Evolutionary conservation across 164 flowering plant genomes (phyloP).

Genomic region (Tinospora cordifolia): DNA sequence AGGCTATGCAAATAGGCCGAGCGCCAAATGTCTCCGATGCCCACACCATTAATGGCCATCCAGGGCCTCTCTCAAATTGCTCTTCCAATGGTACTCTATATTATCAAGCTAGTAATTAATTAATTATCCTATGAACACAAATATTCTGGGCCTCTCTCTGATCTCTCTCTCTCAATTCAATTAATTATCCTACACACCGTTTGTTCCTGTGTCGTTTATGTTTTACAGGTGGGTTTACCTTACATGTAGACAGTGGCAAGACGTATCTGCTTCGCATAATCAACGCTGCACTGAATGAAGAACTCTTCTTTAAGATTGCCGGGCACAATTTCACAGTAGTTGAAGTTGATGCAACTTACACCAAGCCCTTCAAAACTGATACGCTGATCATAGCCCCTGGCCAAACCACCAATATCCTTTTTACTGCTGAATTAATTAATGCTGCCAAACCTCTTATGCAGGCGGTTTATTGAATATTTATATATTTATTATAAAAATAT

Average conservation of each 20-base stretch:
- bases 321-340: constrained; percentile 55
- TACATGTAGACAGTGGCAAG: constrained; percentile 51
- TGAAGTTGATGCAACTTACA: constrained; percentile 63
- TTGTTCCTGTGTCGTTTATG: no score
- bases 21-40: constrained; percentile 84
- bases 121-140: no score
- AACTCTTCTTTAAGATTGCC: constrained; percentile 70
- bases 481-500: no score
- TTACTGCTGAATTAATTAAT: constrained; percentile 48
- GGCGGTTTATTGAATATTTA: no score
- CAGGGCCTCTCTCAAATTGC: constrained; percentile 51
- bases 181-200: no score
- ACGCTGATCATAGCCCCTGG: constrained; percentile 65
- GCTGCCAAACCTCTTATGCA: no score
- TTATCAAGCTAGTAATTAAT: no score
- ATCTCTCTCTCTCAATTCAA: no score
- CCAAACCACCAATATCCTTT: constrained; percentile 70
- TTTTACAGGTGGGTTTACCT: constrained; percentile 32
- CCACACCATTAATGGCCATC: constrained; percentile 76
- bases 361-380: constrained; percentile 57
- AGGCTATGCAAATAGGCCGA: constrained; percentile 50
- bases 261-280: constrained; percentile 56
- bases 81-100: constrained; percentile 39
- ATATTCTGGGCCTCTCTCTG: no score
- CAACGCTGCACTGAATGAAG: no score